Evolutionary conservation across 768 basidiomycete species (phyloP), one percentile per base, ranked within the genome.

Genomic region (Boletus eberwhitei): DNA sequence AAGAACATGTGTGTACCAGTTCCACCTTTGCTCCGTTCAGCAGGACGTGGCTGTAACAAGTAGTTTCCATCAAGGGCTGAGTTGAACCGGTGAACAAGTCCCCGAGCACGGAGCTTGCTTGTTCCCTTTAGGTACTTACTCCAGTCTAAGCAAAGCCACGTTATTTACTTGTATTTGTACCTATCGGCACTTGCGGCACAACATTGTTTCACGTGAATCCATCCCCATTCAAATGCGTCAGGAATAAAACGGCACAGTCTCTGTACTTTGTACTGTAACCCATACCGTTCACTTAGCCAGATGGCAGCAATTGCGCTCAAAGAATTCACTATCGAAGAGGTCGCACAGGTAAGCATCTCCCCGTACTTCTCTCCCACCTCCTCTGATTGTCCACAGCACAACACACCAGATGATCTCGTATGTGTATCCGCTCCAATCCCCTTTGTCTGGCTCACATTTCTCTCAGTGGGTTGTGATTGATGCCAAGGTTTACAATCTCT

Each of bases 381-480:
- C 50, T 45, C 54, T 59, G 34, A 52, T 26, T 8, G 17, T 37
- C 47, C 41, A 5, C 48, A 88, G 83, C 92, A 95, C 73, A 88
- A 87, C 71, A 87, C 79, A 60, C 73, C 77, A 22, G 89, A 83
- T 52, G 92, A 94, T 74, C 76, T 94, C 52, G 86, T 87, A 52
- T 53, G 83, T 64, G 2, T 19, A 34, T 36, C 19, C 13, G 8
- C 31, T 17, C 24, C 7, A 4, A 24, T 7, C 37, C 21, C 46
- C 17, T 21, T 46, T 14, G 26, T 45, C 7, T 26, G 8, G 14
- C 54, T 63, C 22, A 61, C 35, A 2, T 12, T 26, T 43, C 17
- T 34, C 40, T 34, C 39, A 90, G 86, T 93, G 92, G 90, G 74
- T 94, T 47, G 80, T 90, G 55, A 80, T 94, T 53, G 93, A 95